phyloP scores from a whole-genome alignment of 2,329 filamentous ascomycete genomes.

The Phoma herbarum region DNA sequence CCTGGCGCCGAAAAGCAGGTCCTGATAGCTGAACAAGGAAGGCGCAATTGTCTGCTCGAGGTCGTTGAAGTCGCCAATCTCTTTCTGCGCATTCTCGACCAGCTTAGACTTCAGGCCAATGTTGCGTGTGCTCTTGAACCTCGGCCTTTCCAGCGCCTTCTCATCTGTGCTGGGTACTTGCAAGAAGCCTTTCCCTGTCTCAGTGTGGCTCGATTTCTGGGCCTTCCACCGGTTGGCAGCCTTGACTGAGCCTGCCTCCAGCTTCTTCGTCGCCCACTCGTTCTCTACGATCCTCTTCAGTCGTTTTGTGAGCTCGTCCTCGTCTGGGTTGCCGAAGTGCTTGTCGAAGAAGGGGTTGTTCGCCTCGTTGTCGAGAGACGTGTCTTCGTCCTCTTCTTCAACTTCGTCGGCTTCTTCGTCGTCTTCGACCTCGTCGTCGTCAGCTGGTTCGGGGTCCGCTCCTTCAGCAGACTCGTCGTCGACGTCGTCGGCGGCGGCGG shows the following conservation, averaged over 20 bases:
- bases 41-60: slow-evolving; percentile 73
- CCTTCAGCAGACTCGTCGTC: slow-evolving; percentile 9
- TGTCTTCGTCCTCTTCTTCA: slow-evolving; percentile 27
- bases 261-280: slow-evolving; percentile 59
- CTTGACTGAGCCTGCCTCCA: slow-evolving; percentile 21
- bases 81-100: slow-evolving; percentile 39
- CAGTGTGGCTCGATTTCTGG: slow-evolving; percentile 42
- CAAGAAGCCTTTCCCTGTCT: slow-evolving; percentile 41
- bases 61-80: slow-evolving; percentile 62
- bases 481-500: background rate
- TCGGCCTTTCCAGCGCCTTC: slow-evolving; percentile 29
- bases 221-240: slow-evolving; percentile 59
- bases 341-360: slow-evolving; percentile 72
- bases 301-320: slow-evolving; percentile 64
- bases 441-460: slow-evolving; percentile 20
- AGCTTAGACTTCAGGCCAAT: slow-evolving; percentile 47
- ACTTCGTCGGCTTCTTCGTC: slow-evolving; percentile 28
- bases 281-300: slow-evolving; percentile 58
- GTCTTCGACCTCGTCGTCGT: slow-evolving; percentile 19
- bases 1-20: slow-evolving; percentile 79
- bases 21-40: slow-evolving; percentile 81
- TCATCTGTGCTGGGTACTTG: slow-evolving; percentile 37
- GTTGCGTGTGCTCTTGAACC: slow-evolving; percentile 37
- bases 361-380: slow-evolving; percentile 55
- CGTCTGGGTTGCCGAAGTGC: slow-evolving; percentile 77